These are phyloP conservation scores for Globisporangium carolinianum DNA, from an alignment of 352 stramenopile genomes.

Conservation along the genomic window DNA sequence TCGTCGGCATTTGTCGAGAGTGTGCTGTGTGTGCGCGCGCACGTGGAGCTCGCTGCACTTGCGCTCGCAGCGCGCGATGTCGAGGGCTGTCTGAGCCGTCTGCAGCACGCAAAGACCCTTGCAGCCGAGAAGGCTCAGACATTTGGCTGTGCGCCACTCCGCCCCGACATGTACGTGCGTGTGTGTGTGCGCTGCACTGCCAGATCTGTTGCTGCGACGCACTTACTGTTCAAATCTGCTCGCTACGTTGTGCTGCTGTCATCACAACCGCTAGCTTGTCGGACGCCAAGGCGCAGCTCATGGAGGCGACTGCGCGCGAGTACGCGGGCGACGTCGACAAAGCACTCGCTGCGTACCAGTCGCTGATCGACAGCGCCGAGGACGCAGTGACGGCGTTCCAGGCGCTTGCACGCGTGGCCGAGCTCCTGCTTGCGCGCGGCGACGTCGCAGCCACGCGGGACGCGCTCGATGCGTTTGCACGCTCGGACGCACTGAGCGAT, in stretches of 20 bases:
- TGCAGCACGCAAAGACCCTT: slow-evolving; percentile 32
- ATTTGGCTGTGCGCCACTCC: slow-evolving; percentile 30
- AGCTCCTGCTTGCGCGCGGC: slow-evolving; percentile 34
- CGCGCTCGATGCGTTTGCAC: slow-evolving; percentile 19
- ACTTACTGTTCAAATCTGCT: too few relatives aligned
- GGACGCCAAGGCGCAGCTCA: slow-evolving; percentile 38
- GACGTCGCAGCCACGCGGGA: slow-evolving; percentile 24
- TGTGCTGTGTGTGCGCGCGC: slow-evolving; percentile 41
- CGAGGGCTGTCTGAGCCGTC: slow-evolving; percentile 48
- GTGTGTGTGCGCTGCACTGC: too few relatives aligned
- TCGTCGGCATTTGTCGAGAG: slow-evolving; percentile 66
- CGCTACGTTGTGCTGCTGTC: too few relatives aligned
- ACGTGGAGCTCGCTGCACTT: slow-evolving; percentile 46
- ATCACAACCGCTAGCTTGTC: slow-evolving; percentile 30
- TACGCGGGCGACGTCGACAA: slow-evolving; percentile 38
- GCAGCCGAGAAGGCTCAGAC: slow-evolving; percentile 34
- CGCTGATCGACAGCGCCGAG: slow-evolving; percentile 14
- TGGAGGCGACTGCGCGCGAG: slow-evolving; percentile 47
- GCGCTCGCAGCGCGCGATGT: slow-evolving; percentile 40
- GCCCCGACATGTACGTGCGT: slow-evolving; percentile 30
- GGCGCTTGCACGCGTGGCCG: slow-evolving; percentile 32
- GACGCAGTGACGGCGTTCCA: slow-evolving; percentile 19
- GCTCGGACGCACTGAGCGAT: slow-evolving; percentile 3
- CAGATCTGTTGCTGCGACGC: too few relatives aligned
- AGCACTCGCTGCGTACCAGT: slow-evolving; percentile 37